phyloP scores from a whole-genome alignment of 164 flowering plant genomes.

The Stephania japonica region DNA sequence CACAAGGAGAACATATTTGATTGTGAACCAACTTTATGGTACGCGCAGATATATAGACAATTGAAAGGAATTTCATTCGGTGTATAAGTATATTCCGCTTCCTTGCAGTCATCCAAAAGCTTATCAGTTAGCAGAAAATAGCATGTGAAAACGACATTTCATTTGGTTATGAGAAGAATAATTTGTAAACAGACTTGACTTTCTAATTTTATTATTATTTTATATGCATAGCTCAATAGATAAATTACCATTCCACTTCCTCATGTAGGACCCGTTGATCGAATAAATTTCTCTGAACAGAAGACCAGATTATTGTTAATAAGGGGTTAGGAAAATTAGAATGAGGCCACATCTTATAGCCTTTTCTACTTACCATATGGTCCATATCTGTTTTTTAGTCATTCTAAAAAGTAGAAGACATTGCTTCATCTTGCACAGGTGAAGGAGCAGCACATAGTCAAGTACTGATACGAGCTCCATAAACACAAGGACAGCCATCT shows the following conservation, averaged over 20 bases:
- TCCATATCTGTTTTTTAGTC: neutral
- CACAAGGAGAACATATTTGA: neutral
- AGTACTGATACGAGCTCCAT: too few species aligned
- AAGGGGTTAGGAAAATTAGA: neutral
- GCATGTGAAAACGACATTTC: neutral
- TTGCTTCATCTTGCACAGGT: too few species aligned
- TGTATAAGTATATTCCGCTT: neutral
- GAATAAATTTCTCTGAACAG: neutral
- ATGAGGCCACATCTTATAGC: neutral
- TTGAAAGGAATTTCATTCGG: neutral
- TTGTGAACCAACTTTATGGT: neutral
- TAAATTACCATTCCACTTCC: neutral
- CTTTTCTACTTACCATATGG: neutral
- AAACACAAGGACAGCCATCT: too few species aligned
- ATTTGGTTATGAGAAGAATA: neutral
- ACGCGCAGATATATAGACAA: neutral
- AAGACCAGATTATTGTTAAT: neutral
- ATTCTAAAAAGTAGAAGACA: neutral
- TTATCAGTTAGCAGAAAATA: too few species aligned
- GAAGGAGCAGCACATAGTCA: too few species aligned
- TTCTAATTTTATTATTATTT: neutral
- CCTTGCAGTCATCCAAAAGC: neutral
- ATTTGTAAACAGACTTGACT: neutral
- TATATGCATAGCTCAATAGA: neutral
- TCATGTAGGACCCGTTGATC: neutral